Base-by-base conservation (phyloP, 306 rosid genomes). In the Corylus americana region DNA sequence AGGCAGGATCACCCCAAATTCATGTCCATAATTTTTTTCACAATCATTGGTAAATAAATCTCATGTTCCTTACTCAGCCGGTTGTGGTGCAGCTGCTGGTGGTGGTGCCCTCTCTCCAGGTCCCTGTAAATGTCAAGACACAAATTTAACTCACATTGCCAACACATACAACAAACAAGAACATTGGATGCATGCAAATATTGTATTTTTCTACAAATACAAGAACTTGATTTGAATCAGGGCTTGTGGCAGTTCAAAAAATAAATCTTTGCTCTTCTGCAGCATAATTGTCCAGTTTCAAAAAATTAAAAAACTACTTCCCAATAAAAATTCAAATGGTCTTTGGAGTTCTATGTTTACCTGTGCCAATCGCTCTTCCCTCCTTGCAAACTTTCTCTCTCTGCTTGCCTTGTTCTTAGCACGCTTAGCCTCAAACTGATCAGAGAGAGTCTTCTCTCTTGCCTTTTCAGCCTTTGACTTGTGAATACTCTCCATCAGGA, bases 401-500 rank as follows among this genome's bases (percentile, higher is more conserved):
- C 90, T 71, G 87, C 87, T 86, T 22, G 87, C 90, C 86, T 86
- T 86, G 79, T 76, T 86, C 74, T 83, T 86, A 5, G 84, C 87
- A 58, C 87, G 85, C 78, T 86, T 86, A 35, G 84, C 83, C 75
- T 86, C 89, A 67, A 86, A 86, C 74, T 86, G 90, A 58, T 83
- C 90, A 14, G 85, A 69, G 9, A 86, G 80, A 20, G 85, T 83
- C 61, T 86, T 86, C 70, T 83, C 90, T 81, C 87, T 83, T 5
- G 87, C 87, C 84, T 81, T 86, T 77, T 86, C 90, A 17, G 90
- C 87, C 85, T 86, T 86, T 1, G 90, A 81, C 76, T 86, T 86
- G 76, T 86, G 90, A 73, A 86, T 83, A 53, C 87, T 86, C 87
- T 81, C 90, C 90, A 86, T 86, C 68, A 86, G 74, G 53, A 86